A percentile compares a stretch with the other conserved stretches of the same genome.
Evolutionary conservation across 805 yeast species (phyloP).

Genomic region (Saccharomyces cerevisiae): DNA sequence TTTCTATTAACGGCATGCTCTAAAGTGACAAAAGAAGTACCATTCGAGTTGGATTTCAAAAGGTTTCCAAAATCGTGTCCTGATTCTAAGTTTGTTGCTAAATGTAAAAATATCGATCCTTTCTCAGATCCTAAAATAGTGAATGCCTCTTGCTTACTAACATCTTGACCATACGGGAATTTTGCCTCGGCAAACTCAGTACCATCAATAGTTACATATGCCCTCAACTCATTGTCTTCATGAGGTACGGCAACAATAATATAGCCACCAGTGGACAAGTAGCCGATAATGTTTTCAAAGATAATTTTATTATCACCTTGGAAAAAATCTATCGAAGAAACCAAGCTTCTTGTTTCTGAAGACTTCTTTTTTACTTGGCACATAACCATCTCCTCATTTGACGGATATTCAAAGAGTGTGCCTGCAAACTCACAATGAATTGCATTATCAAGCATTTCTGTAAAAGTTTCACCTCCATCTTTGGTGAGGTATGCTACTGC

Average conservation of each 20-base stretch:
- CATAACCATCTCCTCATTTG: conserved; percentile 46
- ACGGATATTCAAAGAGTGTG: conserved; percentile 37
- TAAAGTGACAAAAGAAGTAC: conserved; percentile 72
- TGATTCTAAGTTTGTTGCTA: conserved; percentile 49
- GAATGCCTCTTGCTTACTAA: conserved; percentile 59
- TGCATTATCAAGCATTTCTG: conserved; percentile 44
- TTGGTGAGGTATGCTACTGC: conserved; percentile 52
- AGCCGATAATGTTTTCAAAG: conserved; percentile 60
- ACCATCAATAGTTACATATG: conserved; percentile 77
- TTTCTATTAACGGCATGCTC: conserved; percentile 70
- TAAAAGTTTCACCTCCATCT: conserved; percentile 62
- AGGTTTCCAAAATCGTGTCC: conserved; percentile 69
- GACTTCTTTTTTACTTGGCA: conserved; percentile 47
- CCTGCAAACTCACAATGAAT: conserved; percentile 63
- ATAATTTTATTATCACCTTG: conserved; percentile 31
- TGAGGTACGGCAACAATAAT: conserved; percentile 60
- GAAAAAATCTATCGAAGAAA: conserved; percentile 51
- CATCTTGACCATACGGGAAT: conserved; percentile 58
- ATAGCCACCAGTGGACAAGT: conserved; percentile 62
- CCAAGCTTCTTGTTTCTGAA: conserved; percentile 25
- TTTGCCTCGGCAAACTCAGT: conserved; percentile 62
- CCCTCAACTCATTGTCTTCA: conserved; percentile 47
- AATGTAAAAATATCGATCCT: conserved; percentile 71
- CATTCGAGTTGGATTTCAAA: conserved; percentile 83
- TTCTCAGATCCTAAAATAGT: conserved; percentile 70